These are phyloP conservation scores for Tricholoma furcatifolium DNA, from an alignment of 768 basidiomycete species.

Conservation along the genomic window DNA sequence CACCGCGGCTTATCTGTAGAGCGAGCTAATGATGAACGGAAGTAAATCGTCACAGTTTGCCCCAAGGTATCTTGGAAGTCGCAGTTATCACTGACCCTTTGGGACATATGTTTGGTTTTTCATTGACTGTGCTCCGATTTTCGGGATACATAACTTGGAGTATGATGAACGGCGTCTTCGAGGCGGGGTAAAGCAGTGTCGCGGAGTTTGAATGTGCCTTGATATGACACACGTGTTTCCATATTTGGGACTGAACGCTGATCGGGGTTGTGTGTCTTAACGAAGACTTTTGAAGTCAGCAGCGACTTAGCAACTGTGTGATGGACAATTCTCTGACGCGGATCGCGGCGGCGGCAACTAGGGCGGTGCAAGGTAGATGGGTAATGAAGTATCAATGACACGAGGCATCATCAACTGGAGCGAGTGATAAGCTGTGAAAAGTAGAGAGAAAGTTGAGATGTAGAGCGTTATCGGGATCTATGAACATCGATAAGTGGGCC, in stretches of 20 bases:
- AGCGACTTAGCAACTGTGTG: no score
- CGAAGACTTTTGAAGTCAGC: background rate
- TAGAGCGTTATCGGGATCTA: no score
- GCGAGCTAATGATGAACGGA: background rate
- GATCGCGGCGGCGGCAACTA: no score
- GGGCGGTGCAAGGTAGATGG: no score
- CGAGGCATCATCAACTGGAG: conserved; percentile 8
- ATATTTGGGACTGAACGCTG: conserved; percentile 5
- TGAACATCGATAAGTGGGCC: background rate
- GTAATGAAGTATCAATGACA: conserved; percentile 12
- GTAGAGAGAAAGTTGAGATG: background rate
- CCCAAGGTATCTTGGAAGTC: background rate
- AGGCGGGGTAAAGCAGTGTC: conserved; percentile 2
- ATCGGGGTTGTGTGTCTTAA: background rate
- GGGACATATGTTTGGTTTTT: no score
- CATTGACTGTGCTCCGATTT: conserved; percentile 8
- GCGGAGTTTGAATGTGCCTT: conserved; percentile 18
- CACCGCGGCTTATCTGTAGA: background rate
- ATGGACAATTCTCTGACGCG: no score
- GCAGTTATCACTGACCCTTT: no score
- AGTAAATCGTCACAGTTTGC: background rate
- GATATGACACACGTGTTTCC: conserved; percentile 12
- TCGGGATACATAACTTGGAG: conserved; percentile 6
- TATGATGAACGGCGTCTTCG: background rate
- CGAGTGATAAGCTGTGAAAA: conserved; percentile 2